These are phyloP conservation scores for Elongisporangium senticosum DNA, from an alignment of 352 stramenopile species.

Conservation along the genomic window DNA sequence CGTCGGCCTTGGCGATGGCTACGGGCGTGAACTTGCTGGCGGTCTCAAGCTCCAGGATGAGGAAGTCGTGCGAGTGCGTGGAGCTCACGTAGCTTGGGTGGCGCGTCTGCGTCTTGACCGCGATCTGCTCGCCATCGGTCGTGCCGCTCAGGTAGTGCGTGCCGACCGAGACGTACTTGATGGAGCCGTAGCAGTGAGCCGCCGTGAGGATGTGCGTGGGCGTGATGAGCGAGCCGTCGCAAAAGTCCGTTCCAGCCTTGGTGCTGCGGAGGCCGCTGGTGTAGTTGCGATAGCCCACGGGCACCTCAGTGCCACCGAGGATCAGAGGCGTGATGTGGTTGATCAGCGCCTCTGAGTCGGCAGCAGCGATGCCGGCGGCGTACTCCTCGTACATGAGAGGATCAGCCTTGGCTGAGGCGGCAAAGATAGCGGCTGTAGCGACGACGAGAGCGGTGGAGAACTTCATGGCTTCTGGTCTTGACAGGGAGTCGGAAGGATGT, in stretches of 20 bases:
- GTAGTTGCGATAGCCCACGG: conserved; percentile 43
- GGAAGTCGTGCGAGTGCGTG: conserved; percentile 48
- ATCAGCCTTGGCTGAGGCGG: background rate
- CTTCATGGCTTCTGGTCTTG: background rate
- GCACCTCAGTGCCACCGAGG: conserved; percentile 30
- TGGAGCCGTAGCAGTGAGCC: conserved; percentile 41
- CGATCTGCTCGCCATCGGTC: conserved; percentile 37
- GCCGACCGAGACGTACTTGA: conserved; percentile 48
- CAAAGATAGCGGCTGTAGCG: background rate
- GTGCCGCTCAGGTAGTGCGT: conserved; percentile 43
- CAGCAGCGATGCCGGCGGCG: background rate
- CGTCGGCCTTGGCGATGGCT: conserved; percentile 19
- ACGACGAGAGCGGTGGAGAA: conserved; percentile 1
- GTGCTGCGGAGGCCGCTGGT: conserved; percentile 32
- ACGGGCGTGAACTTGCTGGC: conserved; percentile 32
- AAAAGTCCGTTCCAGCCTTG: conserved; percentile 30
- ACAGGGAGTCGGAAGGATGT: background rate
- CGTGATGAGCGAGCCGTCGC: conserved; percentile 60
- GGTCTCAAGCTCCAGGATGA: conserved; percentile 43
- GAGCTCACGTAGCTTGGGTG: conserved; percentile 42
- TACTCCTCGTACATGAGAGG: conserved; percentile 6
- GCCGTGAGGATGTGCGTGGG: conserved; percentile 56
- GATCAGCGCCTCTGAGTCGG: background rate
- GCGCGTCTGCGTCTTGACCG: conserved; percentile 33
- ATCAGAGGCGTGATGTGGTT: conserved; percentile 31